These are phyloP conservation scores for Microcyclospora tardicrescens DNA, from an alignment of 2,329 filamentous ascomycete species.

Conservation along the genomic window DNA sequence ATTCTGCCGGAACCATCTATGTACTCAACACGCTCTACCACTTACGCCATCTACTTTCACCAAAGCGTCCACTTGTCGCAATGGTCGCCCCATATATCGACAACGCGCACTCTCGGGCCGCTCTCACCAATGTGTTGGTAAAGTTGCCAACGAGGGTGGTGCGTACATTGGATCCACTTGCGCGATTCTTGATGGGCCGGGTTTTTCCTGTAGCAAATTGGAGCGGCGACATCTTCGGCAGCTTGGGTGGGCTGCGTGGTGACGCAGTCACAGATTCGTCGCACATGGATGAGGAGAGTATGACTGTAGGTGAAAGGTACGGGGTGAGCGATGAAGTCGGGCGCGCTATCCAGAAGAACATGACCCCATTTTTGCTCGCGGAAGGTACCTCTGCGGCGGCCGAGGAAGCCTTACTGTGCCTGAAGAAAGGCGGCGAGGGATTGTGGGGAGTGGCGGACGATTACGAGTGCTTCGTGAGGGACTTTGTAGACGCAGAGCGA, in stretches of 20 bases:
- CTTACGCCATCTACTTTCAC: conserved; percentile 23
- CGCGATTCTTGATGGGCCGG: conserved; percentile 20
- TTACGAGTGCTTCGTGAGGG: conserved; percentile 18
- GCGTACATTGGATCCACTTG: conserved; percentile 20
- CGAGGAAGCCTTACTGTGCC: conserved; percentile 27
- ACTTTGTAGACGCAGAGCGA: conserved; percentile 9
- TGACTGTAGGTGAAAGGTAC: conserved; percentile 13
- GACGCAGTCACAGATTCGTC: no score
- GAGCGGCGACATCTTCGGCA: conserved; percentile 17
- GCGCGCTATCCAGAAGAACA: conserved; percentile 10
- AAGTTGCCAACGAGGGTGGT: conserved; percentile 20
- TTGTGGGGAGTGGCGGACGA: conserved; percentile 26
- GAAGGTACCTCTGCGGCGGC: conserved; percentile 26
- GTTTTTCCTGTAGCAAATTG: conserved; percentile 18
- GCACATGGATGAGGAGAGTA: not conserved
- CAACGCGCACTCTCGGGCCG: conserved; percentile 23
- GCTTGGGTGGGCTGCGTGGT: no score
- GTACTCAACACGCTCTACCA: conserved; percentile 29
- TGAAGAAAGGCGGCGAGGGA: conserved; percentile 20
- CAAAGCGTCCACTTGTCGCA: conserved; percentile 17
- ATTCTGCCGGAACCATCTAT: conserved; percentile 33
- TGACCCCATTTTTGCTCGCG: conserved; percentile 12
- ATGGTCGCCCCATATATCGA: conserved; percentile 33
- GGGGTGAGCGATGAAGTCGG: conserved; percentile 14
- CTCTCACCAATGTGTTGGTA: conserved; percentile 12